phyloP scores from a whole-genome alignment of 2,329 filamentous ascomycete genomes.

The Botrytis paeoniae region DNA sequence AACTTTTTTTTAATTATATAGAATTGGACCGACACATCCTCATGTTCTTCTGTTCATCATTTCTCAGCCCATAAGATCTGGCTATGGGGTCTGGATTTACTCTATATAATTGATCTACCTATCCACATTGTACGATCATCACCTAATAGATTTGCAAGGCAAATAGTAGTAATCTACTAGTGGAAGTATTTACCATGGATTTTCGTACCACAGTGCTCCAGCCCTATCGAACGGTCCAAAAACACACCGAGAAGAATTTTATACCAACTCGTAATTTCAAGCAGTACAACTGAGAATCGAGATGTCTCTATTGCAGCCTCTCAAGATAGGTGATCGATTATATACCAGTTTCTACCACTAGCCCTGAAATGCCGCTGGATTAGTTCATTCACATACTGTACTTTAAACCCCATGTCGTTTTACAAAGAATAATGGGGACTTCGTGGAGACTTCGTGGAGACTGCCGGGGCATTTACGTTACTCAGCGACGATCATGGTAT shows the following conservation, averaged over 20 bases:
- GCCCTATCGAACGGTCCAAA: neutral
- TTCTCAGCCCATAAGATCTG: neutral
- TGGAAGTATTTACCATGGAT: neutral
- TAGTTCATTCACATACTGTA: neutral
- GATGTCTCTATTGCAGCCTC: neutral
- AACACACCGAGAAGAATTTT: neutral
- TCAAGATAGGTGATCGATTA: neutral
- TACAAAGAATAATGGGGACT: neutral
- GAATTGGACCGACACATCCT: neutral
- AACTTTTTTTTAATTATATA: neutral
- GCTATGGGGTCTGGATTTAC: neutral
- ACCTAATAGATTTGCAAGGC: neutral
- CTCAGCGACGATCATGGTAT: slow-evolving; percentile 1
- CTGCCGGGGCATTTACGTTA: neutral
- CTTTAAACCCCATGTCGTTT: neutral
- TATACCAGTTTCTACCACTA: neutral
- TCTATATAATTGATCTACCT: neutral
- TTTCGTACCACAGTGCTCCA: neutral
- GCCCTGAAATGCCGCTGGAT: neutral
- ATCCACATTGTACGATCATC: neutral
- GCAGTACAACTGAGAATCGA: neutral
- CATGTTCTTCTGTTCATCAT: neutral
- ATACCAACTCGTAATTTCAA: neutral
- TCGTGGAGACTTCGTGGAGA: neutral
- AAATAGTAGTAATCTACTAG: neutral